phyloP scores from a whole-genome alignment of 176 grass and related monocot genomes.

The Phragmites australis region DNA sequence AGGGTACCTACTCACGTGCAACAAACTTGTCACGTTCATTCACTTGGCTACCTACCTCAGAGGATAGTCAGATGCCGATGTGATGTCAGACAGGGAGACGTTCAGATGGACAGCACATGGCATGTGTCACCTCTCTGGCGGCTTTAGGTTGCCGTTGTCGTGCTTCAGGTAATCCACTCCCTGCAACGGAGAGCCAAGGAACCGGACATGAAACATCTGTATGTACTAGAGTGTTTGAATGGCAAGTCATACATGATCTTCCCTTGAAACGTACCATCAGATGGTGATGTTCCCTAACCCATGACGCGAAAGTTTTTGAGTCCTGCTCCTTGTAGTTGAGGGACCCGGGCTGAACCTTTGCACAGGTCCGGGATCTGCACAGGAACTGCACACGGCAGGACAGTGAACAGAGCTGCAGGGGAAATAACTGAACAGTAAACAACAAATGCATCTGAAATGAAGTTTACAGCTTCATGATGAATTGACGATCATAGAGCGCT shows the following conservation, averaged over 20 bases:
- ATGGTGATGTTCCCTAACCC: conserved; percentile 45
- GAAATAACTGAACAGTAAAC: not conserved
- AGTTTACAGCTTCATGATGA: too few species aligned
- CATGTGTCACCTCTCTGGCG: conserved; percentile 51
- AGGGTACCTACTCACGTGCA: conserved; percentile 55
- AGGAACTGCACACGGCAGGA: not conserved
- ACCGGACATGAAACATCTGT: not conserved
- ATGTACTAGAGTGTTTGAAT: too few species aligned
- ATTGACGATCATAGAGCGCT: not conserved
- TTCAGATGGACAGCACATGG: not conserved
- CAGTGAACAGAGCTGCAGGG: not conserved
- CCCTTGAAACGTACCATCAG: not conserved
- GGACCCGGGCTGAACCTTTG: conserved; percentile 71
- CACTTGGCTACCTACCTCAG: not conserved
- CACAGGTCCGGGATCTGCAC: conserved; percentile 66
- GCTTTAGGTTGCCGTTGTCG: conserved; percentile 75
- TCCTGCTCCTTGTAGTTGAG: conserved; percentile 79
- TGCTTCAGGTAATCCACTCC: conserved; percentile 95
- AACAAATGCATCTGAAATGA: not conserved
- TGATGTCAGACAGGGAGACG: not conserved
- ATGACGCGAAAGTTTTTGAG: conserved; percentile 76
- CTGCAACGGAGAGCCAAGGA: conserved; percentile 32
- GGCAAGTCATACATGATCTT: not conserved
- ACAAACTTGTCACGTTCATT: not conserved
- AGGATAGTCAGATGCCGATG: not conserved